Evolutionary conservation across 192 early-diverging fungal genomes (phyloP).

Genomic region (Entomortierella beljakovae): DNA sequence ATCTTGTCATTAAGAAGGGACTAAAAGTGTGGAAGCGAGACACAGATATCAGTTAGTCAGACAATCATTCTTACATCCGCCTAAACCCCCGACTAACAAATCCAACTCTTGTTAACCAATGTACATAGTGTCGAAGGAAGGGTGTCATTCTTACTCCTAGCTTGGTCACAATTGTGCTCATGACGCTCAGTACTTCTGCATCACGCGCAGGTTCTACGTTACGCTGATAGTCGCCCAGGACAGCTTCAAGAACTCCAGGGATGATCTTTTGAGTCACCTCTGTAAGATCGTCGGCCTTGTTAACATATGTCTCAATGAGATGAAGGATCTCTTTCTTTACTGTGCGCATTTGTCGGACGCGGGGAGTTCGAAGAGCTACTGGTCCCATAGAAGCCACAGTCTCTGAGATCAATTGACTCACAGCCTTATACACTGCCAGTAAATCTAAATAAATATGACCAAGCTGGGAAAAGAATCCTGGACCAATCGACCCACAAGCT

Average conservation of each 20-base stretch:
- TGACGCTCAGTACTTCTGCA: conserved; percentile 93
- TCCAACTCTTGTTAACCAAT: background rate
- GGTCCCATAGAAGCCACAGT: conserved; percentile 79
- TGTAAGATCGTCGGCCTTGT: conserved; percentile 86
- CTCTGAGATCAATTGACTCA: conserved; percentile 85
- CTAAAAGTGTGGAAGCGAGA: conserved; percentile 37
- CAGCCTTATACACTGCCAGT: conserved; percentile 91
- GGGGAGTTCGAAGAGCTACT: conserved; percentile 93
- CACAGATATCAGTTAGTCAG: conserved; percentile 9
- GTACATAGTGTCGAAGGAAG: conserved; percentile 50
- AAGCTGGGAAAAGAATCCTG: conserved; percentile 90
- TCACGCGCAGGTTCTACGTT: conserved; percentile 93
- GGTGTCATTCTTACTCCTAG: conserved; percentile 73
- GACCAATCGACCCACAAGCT: conserved; percentile 89
- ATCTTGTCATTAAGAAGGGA: conserved; percentile 86
- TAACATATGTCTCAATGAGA: conserved; percentile 94
- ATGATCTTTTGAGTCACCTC: conserved; percentile 88
- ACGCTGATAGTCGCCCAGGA: conserved; percentile 88
- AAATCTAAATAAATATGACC: conserved; percentile 92
- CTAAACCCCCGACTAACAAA: background rate
- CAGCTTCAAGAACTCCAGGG: conserved; percentile 90
- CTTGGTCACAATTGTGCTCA: conserved; percentile 87
- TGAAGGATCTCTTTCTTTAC: conserved; percentile 97
- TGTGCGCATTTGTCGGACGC: conserved; percentile 89
- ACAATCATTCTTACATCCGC: background rate